Base-by-base conservation (phyloP, 768 basidiomycete genomes). In the Mycena belliarum region DNA sequence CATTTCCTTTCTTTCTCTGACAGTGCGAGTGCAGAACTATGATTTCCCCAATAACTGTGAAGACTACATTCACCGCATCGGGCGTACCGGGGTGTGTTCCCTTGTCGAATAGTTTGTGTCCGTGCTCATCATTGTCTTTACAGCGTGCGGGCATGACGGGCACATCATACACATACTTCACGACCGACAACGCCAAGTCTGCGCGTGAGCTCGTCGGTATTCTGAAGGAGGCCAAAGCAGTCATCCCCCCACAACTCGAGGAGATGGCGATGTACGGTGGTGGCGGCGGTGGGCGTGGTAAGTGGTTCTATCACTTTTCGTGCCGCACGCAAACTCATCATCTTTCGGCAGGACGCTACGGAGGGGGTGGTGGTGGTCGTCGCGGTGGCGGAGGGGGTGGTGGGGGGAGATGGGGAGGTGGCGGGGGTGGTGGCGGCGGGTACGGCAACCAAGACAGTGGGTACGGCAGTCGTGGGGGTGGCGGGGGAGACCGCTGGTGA, bases 61-160 rank as follows among this genome's bases (percentile, higher is more conserved):
- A 78, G 95, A 97, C 74, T 98, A 98, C 75, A 94, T 98, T 59
- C 96, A 99, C 76, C 93, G 96, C 65, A 99, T 99, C 68, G 97
- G 96, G 63, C 94, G 96, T 72, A 97, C 96, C 63, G 95, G 95
- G 54, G 92, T 93, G 73, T 44, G 82, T 71, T 20, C 46, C 37
- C 23, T 21, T 54, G 24, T 21, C 10, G 4, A 12, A 32, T 12
- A 47, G 21, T 16, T 16, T 16, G 49, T 18, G 40, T 49, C 0
- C 37, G 68, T 68, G 52, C 74, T 15, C 12, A 35, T 35, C 6
- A 16, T 66, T 50, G 55, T 24, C 7, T 41, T 44, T 43, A 26
- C 63, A 94, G 91, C 93, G 92, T 72, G 94, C 93, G 42, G 93
- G 93, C 38, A 83, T 87, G 84, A 95, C 86, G 72, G 95, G 95